Conservation (phyloP, 805 yeast genomes). For the Saturnispora ahearnii region DNA sequence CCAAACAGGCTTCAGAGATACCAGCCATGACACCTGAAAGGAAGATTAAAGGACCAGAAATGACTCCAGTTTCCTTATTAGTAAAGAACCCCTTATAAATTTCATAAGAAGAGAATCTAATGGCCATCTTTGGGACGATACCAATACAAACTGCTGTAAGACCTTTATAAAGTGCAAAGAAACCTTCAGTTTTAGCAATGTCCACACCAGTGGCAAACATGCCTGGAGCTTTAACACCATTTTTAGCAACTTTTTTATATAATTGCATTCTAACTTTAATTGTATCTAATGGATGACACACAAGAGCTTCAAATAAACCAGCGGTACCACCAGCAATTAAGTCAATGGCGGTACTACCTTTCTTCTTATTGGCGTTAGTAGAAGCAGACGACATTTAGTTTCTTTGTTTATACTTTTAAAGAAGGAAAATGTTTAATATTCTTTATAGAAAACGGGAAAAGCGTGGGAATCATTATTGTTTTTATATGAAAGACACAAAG, state of each 20-base stretch:
- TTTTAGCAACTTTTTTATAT: conserved; percentile 51
- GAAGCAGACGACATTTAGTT: conserved; percentile 12
- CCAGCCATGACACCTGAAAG: conserved; percentile 97
- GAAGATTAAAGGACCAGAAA: conserved; percentile 69
- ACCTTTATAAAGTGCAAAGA: conserved; percentile 86
- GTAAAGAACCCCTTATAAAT: conserved; percentile 65
- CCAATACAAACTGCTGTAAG: conserved; percentile 96
- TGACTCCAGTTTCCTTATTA: conserved; percentile 49
- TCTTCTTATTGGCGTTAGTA: conserved; percentile 15
- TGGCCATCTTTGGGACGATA: conserved; percentile 97
- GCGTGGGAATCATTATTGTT: too few species aligned
- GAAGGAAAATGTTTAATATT: neutral
- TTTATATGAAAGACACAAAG: too few species aligned
- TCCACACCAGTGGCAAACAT: conserved; percentile 72
- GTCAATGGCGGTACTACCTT: conserved; percentile 46
- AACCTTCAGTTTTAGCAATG: conserved; percentile 72
- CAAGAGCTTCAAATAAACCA: conserved; percentile 92
- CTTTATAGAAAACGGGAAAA: neutral
- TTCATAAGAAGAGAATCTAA: conserved; percentile 91
- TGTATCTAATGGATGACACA: conserved; percentile 97
- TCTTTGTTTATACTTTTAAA: neutral
- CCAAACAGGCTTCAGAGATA: conserved; percentile 86
- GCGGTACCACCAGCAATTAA: conserved; percentile 94
- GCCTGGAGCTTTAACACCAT: conserved; percentile 63
- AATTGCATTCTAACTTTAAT: conserved; percentile 96